Conservation (phyloP, 1,284 basidiomycete genomes). For the Ceratobasidium theobromae region DNA sequence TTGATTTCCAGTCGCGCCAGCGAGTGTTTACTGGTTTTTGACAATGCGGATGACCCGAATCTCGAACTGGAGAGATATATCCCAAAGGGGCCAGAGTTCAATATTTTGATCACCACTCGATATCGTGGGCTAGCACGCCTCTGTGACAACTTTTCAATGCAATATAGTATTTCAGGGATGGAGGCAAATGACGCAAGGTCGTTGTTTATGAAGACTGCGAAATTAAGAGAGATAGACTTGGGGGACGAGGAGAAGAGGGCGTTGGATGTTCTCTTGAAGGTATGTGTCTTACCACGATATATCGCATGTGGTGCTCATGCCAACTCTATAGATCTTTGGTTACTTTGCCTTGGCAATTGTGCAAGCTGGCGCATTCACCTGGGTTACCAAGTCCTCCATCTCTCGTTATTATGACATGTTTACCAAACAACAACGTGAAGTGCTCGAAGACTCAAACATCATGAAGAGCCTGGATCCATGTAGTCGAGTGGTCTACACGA, state of each 20-base stretch:
- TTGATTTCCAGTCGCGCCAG: neutral
- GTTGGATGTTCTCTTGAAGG: neutral
- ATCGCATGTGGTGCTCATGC: neutral
- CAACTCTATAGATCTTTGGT: neutral
- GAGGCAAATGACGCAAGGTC: neutral
- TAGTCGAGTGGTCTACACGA: neutral
- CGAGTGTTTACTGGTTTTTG: conserved; percentile 8
- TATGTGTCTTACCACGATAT: neutral
- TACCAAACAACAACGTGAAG: neutral
- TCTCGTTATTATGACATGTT: neutral
- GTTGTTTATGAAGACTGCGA: neutral
- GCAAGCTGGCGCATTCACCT: conserved; percentile 25
- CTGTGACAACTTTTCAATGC: neutral
- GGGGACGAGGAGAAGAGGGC: neutral
- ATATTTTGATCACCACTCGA: conserved; percentile 25
- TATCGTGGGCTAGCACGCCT: neutral
- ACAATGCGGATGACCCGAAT: conserved; percentile 26
- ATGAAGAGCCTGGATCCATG: neutral
- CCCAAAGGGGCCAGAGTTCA: neutral
- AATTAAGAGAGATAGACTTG: neutral
- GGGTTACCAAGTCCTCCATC: neutral
- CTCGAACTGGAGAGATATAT: conserved; percentile 1
- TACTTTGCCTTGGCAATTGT: conserved; percentile 3
- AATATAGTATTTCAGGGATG: neutral
- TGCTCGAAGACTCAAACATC: neutral